phyloP scores from a whole-genome alignment of 331 rosid species.

The Quercus tomentella region DNA sequence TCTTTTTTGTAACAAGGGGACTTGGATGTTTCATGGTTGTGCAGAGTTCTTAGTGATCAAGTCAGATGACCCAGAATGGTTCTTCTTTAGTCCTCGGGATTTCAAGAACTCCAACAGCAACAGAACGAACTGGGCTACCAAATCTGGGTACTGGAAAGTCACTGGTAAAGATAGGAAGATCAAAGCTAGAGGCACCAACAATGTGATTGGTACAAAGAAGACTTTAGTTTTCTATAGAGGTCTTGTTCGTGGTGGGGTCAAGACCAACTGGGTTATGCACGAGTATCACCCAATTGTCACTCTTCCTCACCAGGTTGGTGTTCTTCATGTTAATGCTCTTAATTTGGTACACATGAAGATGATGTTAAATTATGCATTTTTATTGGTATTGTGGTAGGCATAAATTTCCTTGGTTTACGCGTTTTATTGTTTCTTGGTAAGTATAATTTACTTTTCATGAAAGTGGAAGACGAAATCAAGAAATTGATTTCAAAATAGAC shows the following conservation, averaged over 20 bases:
- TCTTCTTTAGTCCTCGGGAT: slow-evolving; percentile 36
- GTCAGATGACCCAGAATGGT: slow-evolving; percentile 46
- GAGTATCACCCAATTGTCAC: slow-evolving; percentile 38
- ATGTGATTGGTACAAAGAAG: slow-evolving; percentile 54
- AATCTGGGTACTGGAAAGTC: slow-evolving; percentile 55
- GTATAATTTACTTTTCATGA: no score
- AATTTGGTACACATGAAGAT: not conserved
- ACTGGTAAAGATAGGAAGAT: slow-evolving; percentile 38
- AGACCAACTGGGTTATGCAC: slow-evolving; percentile 62
- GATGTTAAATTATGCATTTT: no score
- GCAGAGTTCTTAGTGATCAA: slow-evolving; percentile 19
- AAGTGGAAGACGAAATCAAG: no score
- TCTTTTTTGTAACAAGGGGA: no score
- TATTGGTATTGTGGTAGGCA: no score
- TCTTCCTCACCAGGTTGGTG: slow-evolving; percentile 25
- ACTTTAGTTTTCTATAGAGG: slow-evolving; percentile 51
- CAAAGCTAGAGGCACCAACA: slow-evolving; percentile 9
- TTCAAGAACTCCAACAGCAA: slow-evolving; percentile 25
- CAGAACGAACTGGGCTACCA: slow-evolving; percentile 39
- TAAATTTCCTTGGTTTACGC: not conserved
- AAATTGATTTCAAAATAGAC: no score
- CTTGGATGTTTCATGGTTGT: not conserved
- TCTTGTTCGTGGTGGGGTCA: slow-evolving; percentile 12
- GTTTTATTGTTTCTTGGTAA: not conserved
- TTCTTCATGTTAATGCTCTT: not conserved